phyloP scores from a whole-genome alignment of 257 asterid species.

The Fraxinus excelsior region DNA sequence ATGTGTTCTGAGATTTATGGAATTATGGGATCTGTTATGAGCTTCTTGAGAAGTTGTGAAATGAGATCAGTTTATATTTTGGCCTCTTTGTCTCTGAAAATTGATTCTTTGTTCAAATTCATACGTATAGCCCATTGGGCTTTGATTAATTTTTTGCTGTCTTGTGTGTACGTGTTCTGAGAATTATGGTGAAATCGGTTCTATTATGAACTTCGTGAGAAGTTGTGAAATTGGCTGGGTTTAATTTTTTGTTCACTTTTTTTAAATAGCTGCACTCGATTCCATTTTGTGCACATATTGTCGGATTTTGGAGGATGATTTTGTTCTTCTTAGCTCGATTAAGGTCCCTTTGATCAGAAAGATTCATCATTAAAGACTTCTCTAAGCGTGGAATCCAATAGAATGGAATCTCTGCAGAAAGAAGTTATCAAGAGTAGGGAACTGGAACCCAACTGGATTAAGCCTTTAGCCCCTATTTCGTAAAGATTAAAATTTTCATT shows the following conservation, averaged over 20 bases:
- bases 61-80: slow-evolving; percentile 39
- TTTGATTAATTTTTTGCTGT: not conserved
- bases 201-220: slow-evolving; percentile 13
- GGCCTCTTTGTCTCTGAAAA: slow-evolving; percentile 51
- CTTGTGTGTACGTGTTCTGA: not conserved
- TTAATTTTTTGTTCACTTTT: not conserved
- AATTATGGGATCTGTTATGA: slow-evolving; percentile 1
- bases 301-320: not conserved
- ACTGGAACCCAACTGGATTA: not conserved
- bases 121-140: not conserved
- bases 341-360: not conserved
- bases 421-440: not conserved
- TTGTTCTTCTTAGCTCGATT: not conserved
- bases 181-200: not conserved
- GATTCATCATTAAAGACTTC: not conserved
- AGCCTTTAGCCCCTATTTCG: no score
- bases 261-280: not conserved
- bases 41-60: slow-evolving; percentile 17
- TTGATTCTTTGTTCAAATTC: not conserved
- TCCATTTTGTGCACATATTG: not conserved
- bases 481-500: no score
- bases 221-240: slow-evolving; percentile 17
- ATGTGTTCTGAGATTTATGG: slow-evolving; percentile 9
- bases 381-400: not conserved
- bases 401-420: not conserved